A percentile compares a stretch with the other conserved stretches of the same genome.
phyloP scores from a whole-genome alignment of 1,284 basidiomycete genomes.

The Sutorius eximius region DNA sequence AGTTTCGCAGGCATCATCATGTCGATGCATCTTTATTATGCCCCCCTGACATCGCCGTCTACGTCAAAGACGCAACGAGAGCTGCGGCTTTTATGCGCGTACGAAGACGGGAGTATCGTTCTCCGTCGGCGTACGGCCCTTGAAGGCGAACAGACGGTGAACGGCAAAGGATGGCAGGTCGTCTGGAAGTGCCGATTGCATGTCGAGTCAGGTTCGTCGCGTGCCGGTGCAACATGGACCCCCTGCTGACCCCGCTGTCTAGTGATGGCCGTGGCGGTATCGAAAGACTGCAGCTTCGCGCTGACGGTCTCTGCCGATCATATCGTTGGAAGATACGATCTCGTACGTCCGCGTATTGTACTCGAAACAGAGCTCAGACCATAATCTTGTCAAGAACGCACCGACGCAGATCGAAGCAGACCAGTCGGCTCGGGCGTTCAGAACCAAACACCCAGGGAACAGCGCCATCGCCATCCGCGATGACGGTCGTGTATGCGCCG shows the following conservation, averaged over 20 bases:
- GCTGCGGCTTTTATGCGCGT: conserved; percentile 66
- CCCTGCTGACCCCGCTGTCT: background rate
- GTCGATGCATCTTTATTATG: conserved; percentile 69
- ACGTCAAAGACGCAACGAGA: conserved; percentile 37
- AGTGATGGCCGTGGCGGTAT: conserved; percentile 87
- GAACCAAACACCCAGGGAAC: conserved; percentile 82
- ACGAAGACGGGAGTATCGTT: conserved; percentile 79
- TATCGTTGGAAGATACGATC: conserved; percentile 67
- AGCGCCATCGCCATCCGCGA: conserved; percentile 70
- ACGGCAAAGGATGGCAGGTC: conserved; percentile 71
- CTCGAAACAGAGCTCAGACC: background rate
- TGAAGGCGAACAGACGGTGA: conserved; percentile 51
- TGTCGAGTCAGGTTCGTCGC: conserved; percentile 70
- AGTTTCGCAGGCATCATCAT: conserved; percentile 72
- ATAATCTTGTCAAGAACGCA: conserved; percentile 2
- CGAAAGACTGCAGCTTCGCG: conserved; percentile 58
- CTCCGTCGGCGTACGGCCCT: conserved; percentile 51
- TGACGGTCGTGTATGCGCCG: conserved; percentile 73
- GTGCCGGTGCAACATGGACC: background rate
- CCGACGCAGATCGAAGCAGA: conserved; percentile 15
- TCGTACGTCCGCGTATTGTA: conserved; percentile 36
- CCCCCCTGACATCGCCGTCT: conserved; percentile 29
- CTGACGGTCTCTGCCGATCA: conserved; percentile 85
- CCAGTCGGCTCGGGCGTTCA: conserved; percentile 36
- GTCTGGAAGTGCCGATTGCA: conserved; percentile 73